These are phyloP conservation scores for Cyathus striatus DNA, from an alignment of 768 basidiomycete genomes.

Conservation along the genomic window DNA sequence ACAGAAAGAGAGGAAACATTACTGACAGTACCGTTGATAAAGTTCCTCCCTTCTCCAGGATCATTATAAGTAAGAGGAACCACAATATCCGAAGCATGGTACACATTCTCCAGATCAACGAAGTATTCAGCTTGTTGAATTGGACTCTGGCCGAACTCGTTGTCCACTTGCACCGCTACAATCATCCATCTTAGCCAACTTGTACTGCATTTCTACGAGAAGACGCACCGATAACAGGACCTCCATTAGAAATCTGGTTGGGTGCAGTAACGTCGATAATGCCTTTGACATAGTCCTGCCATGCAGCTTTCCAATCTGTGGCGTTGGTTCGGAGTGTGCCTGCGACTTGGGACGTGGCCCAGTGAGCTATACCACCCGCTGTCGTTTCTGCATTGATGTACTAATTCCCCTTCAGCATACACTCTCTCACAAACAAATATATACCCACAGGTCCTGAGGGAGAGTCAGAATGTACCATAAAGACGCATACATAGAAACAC, in stretches of 20 bases:
- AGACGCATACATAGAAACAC: conserved; percentile 15
- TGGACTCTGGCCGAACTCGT: conserved; percentile 61
- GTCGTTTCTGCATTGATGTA: conserved; percentile 82
- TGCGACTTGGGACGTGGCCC: conserved; percentile 65
- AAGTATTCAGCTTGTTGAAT: conserved; percentile 53
- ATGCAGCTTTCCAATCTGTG: conserved; percentile 63
- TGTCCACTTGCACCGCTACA: conserved; percentile 40
- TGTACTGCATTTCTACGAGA: no score
- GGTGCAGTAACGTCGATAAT: conserved; percentile 56
- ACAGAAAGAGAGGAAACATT: background rate
- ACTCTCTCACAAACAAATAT: no score
- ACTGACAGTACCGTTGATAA: conserved; percentile 65
- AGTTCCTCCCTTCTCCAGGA: conserved; percentile 50
- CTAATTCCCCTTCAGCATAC: conserved; percentile 6
- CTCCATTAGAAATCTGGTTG: conserved; percentile 67
- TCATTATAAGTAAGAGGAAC: conserved; percentile 78
- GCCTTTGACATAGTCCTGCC: conserved; percentile 67
- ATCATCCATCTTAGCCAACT: no score
- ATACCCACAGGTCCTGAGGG: no score
- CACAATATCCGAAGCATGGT: conserved; percentile 50
- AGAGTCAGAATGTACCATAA: no score
- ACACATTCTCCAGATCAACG: conserved; percentile 50
- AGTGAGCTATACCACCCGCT: conserved; percentile 67
- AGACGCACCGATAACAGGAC: conserved; percentile 65
- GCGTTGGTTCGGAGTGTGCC: conserved; percentile 71